phyloP scores from a whole-genome alignment of 2,329 filamentous ascomycete genomes.

The Colletotrichum chrysophilum region DNA sequence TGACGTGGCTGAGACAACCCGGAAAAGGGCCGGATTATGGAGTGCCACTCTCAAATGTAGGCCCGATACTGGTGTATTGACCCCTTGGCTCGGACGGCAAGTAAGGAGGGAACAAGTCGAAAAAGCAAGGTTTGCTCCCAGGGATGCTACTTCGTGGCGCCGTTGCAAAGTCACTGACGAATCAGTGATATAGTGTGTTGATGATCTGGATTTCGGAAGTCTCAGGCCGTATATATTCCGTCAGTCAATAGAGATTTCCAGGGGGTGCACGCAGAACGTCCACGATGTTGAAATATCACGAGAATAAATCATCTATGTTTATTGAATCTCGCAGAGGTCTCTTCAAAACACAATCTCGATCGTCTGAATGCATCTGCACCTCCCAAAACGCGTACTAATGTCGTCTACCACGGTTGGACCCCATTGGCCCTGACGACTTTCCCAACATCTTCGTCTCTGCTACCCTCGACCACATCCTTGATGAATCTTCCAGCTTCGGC shows the following conservation, averaged over 20 bases:
- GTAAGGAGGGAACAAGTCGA: not conserved
- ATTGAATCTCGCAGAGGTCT: too few relatives aligned
- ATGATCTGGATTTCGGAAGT: not conserved
- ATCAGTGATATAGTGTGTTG: not conserved
- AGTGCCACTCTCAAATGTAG: not conserved
- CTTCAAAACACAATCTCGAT: too few relatives aligned
- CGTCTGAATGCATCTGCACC: too few relatives aligned
- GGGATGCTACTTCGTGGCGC: accelerated
- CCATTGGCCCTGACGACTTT: not conserved
- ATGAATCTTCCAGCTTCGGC: not conserved
- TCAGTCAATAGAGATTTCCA: accelerated
- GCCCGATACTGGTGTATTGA: not conserved
- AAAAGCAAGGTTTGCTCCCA: not conserved
- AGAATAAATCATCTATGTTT: too few relatives aligned
- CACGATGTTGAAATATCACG: too few relatives aligned
- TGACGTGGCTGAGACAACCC: not conserved
- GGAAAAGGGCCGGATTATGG: not conserved
- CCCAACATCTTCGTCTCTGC: not conserved
- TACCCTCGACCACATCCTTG: not conserved
- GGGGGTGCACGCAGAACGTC: not conserved
- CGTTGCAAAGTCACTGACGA: not conserved
- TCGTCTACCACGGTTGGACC: not conserved
- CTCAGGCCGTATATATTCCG: not conserved
- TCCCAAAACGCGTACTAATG: too few relatives aligned
- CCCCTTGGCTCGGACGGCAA: not conserved